These are phyloP conservation scores for Alternaria metachromatica DNA, from an alignment of 2,329 filamentous ascomycete genomes.

Conservation along the genomic window DNA sequence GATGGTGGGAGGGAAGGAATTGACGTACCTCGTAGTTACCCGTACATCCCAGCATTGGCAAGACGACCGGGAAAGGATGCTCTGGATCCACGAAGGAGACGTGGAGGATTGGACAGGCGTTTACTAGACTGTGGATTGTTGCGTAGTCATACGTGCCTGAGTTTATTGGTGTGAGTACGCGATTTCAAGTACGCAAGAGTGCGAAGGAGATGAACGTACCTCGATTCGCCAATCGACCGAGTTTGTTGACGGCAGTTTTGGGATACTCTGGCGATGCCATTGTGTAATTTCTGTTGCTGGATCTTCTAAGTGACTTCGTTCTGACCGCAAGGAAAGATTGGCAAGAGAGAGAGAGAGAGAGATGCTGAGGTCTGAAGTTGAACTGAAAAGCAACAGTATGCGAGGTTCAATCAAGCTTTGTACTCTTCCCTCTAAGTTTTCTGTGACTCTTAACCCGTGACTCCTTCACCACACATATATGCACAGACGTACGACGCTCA, in stretches of 20 bases:
- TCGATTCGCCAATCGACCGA: constrained; percentile 38
- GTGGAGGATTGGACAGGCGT: constrained; percentile 42
- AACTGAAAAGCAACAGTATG: not conserved
- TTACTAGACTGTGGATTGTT: constrained; percentile 44
- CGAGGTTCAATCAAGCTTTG: not conserved
- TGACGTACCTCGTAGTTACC: constrained; percentile 18
- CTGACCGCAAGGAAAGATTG: no score
- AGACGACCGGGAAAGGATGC: constrained; percentile 62
- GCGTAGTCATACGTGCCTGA: constrained; percentile 43
- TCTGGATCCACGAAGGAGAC: constrained; percentile 44
- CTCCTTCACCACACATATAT: not conserved
- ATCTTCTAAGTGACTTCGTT: not conserved
- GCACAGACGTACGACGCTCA: not conserved
- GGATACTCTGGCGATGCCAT: constrained; percentile 28
- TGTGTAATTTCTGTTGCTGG: not conserved
- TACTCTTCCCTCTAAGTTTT: not conserved
- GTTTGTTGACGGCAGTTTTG: constrained; percentile 36
- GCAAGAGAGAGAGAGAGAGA: not conserved
- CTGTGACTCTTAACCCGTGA: not conserved
- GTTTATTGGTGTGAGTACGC: not conserved
- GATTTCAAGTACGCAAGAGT: not conserved
- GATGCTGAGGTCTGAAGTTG: not conserved
- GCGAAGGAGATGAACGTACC: constrained; percentile 14
- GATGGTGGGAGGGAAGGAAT: no score
- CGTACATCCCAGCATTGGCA: constrained; percentile 52